These are phyloP conservation scores for Alternaria consortialis DNA, from an alignment of 2,329 filamentous ascomycete species.

Conservation along the genomic window DNA sequence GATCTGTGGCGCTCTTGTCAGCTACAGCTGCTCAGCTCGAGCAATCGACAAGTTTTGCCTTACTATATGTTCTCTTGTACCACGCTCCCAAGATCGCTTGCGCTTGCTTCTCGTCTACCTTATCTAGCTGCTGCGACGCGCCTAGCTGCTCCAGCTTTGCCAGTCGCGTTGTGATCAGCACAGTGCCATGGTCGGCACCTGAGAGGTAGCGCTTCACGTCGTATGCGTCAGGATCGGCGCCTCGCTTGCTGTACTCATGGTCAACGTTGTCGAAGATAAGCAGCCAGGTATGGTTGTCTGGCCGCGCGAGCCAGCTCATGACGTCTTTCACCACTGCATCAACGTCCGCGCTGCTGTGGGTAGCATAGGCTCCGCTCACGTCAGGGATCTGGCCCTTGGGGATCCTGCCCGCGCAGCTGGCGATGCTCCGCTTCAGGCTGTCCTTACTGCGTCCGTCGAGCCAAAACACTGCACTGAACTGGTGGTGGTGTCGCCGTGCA, in stretches of 20 bases:
- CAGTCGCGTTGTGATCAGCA: constrained; percentile 33
- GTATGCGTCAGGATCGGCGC: constrained; percentile 23
- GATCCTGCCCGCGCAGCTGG: constrained; percentile 14
- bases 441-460: constrained; percentile 24
- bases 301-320: constrained; percentile 27
- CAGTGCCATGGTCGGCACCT: constrained; percentile 28
- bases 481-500: too few species aligned
- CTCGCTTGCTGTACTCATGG: constrained; percentile 15
- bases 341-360: constrained; percentile 23
- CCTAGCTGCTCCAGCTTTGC: constrained; percentile 27
- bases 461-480: constrained; percentile 25
- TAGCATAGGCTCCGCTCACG: not conserved
- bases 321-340: constrained; percentile 30
- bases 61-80: constrained; percentile 25
- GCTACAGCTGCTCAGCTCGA: not conserved
- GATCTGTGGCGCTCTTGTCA: constrained; percentile 21
- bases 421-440: constrained; percentile 22
- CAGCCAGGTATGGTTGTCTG: constrained; percentile 22
- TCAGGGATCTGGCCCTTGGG: constrained; percentile 16
- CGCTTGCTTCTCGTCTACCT: constrained; percentile 11
- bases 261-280: constrained; percentile 35
- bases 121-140: constrained; percentile 25
- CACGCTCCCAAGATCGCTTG: constrained; percentile 29
- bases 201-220: constrained; percentile 26
- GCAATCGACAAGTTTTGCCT: not conserved